phyloP scores from a whole-genome alignment of 331 rosid genomes.

The Arachis monticola region DNA sequence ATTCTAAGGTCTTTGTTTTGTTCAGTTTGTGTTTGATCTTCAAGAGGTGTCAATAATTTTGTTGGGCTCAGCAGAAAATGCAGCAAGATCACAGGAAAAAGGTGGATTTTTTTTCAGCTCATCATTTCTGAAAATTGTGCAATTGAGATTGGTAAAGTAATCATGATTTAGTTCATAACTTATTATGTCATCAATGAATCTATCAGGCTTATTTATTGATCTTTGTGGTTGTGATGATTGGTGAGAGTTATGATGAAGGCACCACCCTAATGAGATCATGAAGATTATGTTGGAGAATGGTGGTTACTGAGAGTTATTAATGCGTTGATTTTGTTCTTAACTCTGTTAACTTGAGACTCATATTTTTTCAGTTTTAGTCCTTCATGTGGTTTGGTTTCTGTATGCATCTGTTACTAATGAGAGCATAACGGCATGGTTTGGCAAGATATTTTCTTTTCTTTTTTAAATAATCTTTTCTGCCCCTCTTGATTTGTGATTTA shows the following conservation, averaged over 20 bases:
- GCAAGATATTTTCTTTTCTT: conserved; percentile 7
- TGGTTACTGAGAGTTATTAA: conserved; percentile 30
- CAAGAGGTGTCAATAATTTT: conserved; percentile 44
- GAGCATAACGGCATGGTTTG: conserved; percentile 35
- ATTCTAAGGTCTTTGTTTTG: conserved; percentile 39
- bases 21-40: conserved; percentile 51
- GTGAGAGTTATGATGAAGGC: conserved; percentile 24
- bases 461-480: conserved; percentile 39
- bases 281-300: conserved; percentile 24
- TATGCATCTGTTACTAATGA: conserved; percentile 30
- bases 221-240: background rate
- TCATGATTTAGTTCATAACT: background rate
- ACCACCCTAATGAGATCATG: too few relatives aligned
- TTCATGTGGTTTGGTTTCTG: conserved; percentile 21
- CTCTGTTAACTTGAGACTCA: conserved; percentile 5
- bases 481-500: conserved; percentile 28
- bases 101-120: conserved; percentile 50
- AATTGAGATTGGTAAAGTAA: conserved; percentile 28
- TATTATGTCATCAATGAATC: background rate
- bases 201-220: background rate
- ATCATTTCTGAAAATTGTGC: conserved; percentile 32
- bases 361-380: conserved; percentile 7
- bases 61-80: conserved; percentile 63
- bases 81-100: conserved; percentile 87
- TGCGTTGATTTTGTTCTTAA: conserved; percentile 12